Conservation (phyloP, 257 asterid genomes). For the Osmanthus fragrans region DNA sequence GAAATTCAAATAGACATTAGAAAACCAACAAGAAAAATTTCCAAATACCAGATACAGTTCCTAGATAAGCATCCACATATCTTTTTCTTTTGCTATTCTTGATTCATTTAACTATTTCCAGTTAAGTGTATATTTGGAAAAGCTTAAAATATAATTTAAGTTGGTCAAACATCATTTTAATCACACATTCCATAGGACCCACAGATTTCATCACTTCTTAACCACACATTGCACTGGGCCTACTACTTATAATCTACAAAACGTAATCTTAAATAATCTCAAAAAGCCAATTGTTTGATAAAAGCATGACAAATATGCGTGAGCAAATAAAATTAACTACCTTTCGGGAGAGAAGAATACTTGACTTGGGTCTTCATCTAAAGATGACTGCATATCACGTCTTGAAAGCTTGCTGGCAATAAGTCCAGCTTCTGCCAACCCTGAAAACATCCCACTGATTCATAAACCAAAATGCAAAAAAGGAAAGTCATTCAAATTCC, state of each 20-base stretch:
- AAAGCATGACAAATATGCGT: slow-evolving; percentile 20
- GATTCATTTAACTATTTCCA: slow-evolving; percentile 7
- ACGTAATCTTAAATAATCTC: background rate
- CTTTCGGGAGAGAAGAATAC: slow-evolving; percentile 87
- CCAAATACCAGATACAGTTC: slow-evolving; percentile 6
- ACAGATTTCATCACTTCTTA: too few relatives aligned
- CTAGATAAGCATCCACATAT: slow-evolving; percentile 11
- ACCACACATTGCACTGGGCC: too few relatives aligned
- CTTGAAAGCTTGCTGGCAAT: slow-evolving; percentile 97
- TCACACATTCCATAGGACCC: too few relatives aligned
- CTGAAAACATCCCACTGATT: slow-evolving; percentile 50
- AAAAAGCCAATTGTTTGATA: slow-evolving; percentile 5
- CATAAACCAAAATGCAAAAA: slow-evolving; percentile 29
- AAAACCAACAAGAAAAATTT: slow-evolving; percentile 10
- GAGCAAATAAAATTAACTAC: slow-evolving; percentile 31
- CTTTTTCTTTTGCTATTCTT: background rate
- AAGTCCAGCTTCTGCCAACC: slow-evolving; percentile 99
- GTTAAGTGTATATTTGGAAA: too few relatives aligned
- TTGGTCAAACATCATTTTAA: too few relatives aligned
- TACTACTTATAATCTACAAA: too few relatives aligned
- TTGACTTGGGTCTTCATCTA: slow-evolving; percentile 65
- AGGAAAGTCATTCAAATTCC: slow-evolving; percentile 4
- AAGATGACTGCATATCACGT: slow-evolving; percentile 70
- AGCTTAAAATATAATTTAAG: too few relatives aligned
- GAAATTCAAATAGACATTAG: background rate